Evolutionary conservation across 2,329 filamentous ascomycete species (phyloP), one percentile per base, ranked within the genome.

Genomic region (Talaromyces sp.): DNA sequence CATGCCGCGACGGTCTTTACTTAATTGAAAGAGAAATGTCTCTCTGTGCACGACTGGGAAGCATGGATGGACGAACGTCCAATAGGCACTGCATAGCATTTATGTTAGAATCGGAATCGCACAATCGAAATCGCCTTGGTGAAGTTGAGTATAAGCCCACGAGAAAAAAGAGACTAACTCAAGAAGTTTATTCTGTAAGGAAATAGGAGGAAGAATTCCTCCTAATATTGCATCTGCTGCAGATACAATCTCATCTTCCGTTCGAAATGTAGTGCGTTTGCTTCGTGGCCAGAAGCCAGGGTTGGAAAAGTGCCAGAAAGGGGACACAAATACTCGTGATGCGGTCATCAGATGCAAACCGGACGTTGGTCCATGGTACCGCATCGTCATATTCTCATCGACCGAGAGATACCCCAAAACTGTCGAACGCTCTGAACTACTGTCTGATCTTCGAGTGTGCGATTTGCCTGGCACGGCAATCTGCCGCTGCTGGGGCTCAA

Each of bases 321-420:
- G 64, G 8, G 64, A 66, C 37, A 62, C 54, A 47, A 66, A 66
- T 10, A 66, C 61, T 50, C 64, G 64, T 7, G 64, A 66, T 27
- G 61, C 37, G 2, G 64, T 66, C 25, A 66, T 66, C 9, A 66
- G 54, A 43, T 66, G 47, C 17, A 66, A 27, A 13, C 64, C 64
- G 10, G 64, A 66, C 2, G 64, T 64, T 35, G 64, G 64, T 6
- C 64, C 64, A 60, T 66, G 64, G 25, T 66, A 66, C n/a, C 64
- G 59, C 64, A 66, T 66, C 13, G 64, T 66, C 64, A 64, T 66
- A 27, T 66, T 66, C 61, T 66, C 64, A 45, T 66, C 64, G 31
- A 66, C 57, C 8, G 64, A 66, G 10, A 66, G 61, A 39, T 66
- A 66, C 1, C 64, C 64, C 33, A 66, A 31, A 19, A 66, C 64